These are phyloP conservation scores for Dictyostelium intermedium DNA, from an alignment of 78 protist species.

Conservation along the genomic window DNA sequence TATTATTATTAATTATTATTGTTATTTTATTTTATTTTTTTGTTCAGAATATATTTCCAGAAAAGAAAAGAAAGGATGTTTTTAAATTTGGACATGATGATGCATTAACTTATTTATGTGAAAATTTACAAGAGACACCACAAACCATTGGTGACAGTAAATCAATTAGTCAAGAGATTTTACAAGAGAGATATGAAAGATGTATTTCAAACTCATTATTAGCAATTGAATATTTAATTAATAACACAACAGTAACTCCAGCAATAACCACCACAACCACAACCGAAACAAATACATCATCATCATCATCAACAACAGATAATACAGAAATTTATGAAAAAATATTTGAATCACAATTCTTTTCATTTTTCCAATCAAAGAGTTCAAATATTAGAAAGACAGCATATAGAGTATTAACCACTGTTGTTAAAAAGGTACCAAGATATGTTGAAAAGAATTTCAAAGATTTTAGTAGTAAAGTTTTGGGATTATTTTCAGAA, in stretches of 20 bases:
- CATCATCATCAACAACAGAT: conserved; percentile 4
- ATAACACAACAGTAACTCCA: not conserved
- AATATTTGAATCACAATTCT: conserved; percentile 56
- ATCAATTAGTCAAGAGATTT: conserved; percentile 21
- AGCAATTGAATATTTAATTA: conserved; percentile 61
- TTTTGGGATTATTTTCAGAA: conserved; percentile 58
- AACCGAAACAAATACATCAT: not conserved
- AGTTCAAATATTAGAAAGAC: conserved; percentile 67
- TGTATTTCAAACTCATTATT: conserved; percentile 55
- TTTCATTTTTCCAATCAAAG: conserved; percentile 69
- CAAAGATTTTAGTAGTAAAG: conserved; percentile 45
- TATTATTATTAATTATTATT: too few relatives aligned
- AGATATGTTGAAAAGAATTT: conserved; percentile 34
- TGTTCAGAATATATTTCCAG: conserved; percentile 49
- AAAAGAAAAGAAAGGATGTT: conserved; percentile 65
- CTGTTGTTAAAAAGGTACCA: conserved; percentile 23
- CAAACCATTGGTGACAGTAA: conserved; percentile 63
- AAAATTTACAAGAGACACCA: conserved; percentile 42
- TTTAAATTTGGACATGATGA: conserved; percentile 53
- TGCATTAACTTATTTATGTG: conserved; percentile 41
- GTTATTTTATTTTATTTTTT: not conserved
- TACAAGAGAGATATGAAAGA: conserved; percentile 69
- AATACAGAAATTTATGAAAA: conserved; percentile 37
- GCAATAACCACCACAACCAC: not conserved
- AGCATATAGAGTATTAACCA: conserved; percentile 36